These are phyloP conservation scores for Thalia dealbata DNA, from an alignment of 176 grass and related monocot genomes.

Conservation along the genomic window DNA sequence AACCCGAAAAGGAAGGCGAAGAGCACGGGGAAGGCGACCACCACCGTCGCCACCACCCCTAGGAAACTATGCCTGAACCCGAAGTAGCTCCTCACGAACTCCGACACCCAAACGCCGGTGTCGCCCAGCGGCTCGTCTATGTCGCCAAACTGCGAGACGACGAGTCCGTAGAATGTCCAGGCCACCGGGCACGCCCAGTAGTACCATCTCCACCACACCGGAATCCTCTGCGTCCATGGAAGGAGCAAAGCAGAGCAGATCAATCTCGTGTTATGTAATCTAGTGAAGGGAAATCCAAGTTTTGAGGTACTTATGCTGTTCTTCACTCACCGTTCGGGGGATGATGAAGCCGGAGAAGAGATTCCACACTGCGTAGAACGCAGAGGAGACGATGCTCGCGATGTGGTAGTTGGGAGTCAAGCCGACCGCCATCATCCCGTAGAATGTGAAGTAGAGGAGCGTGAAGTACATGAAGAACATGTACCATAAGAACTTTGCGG, in stretches of 20 bases:
- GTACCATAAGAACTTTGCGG: conserved; percentile 76
- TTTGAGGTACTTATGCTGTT: no score
- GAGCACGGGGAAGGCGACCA: conserved; percentile 2
- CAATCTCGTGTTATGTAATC: neutral
- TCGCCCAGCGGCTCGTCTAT: neutral
- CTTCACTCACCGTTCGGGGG: conserved; percentile 37
- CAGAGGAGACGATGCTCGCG: conserved; percentile 45
- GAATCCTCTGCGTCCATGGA: conserved; percentile 26
- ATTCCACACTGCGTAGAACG: conserved; percentile 65
- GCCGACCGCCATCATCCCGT: conserved; percentile 88
- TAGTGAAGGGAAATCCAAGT: no score
- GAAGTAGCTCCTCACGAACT: neutral
- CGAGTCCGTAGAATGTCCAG: conserved; percentile 4
- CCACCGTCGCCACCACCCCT: neutral
- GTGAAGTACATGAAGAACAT: conserved; percentile 83
- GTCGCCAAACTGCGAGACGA: neutral
- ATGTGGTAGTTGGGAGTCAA: conserved; percentile 70
- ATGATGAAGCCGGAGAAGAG: conserved; percentile 73
- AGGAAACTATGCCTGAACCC: conserved; percentile 1
- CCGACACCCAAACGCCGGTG: neutral
- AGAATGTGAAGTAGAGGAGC: conserved; percentile 89
- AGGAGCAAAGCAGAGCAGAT: neutral
- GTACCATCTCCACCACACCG: conserved; percentile 9
- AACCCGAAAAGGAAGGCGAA: conserved; percentile 4
- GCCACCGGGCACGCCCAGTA: conserved; percentile 2